Evolutionary conservation across 2,329 filamentous ascomycete genomes (phyloP), one percentile per base, ranked within the genome.

Genomic region (Talaromyces verruculosus): DNA sequence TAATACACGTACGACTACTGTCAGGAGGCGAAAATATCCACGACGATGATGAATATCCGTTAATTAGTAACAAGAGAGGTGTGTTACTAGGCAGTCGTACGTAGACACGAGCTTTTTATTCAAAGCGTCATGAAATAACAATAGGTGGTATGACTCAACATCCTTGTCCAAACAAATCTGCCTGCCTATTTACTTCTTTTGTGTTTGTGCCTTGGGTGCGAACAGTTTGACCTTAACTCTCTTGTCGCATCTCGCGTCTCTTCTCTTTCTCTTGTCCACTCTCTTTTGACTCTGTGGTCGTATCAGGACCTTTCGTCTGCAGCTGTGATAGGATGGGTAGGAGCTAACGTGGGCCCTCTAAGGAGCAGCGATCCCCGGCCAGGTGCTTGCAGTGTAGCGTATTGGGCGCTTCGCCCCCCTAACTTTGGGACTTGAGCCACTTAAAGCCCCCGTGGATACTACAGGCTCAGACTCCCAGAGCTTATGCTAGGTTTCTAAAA

Each of bases 361-460:
- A 64, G 62, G 62, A 64, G 62, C 51, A 64, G 61, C 25, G 49
- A 58, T 53, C 49, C 47, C 33, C 61, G 19, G 43, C 43, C 45
- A 25, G 7, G 11, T 45, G n/a, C 43, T 11, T 11, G 22, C 43
- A 41, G n/a, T 22, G 41, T 17, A 28, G 41, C 17, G 25, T 51
- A 25, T 37, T 62, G 60, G 60, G 60, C 41, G 41, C 30, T 62
- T 62, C 43, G 60, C 43, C 61, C 60, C 61, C 61, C 51, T 57
- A 57, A 47, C 49, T 64, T 64, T 4, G 53, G 19, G 41, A 43
- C 41, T 19, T n/a, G 41, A 43, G n/a, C 39, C 39, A 41, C 39
- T 41, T 41, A 17, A 51, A 51, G 25, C 49, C 49, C 49, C 49
- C 49, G 25, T 30, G 28, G 49, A 53, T 53, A 49, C 49, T 17